Percentiles rank a stretch among this genome's conserved stretches.
phyloP scores from a whole-genome alignment of 768 basidiomycete genomes.

The Kwoniella heveanensis region DNA sequence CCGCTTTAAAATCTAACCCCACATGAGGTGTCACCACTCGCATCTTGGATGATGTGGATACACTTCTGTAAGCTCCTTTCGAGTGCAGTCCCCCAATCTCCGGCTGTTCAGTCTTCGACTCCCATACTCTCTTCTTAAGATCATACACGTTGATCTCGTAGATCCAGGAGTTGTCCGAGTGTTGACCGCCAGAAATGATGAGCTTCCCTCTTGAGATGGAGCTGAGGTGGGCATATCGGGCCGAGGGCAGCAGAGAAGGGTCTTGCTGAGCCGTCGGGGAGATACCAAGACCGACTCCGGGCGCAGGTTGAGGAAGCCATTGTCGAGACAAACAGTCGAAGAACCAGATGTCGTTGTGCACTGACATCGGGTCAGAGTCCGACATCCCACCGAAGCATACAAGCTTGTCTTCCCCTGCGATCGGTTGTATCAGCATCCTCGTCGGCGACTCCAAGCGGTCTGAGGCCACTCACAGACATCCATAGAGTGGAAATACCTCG shows the following conservation, averaged over 20 bases:
- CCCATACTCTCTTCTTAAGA: conserved; percentile 71
- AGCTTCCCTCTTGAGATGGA: conserved; percentile 80
- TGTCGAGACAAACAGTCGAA: conserved; percentile 71
- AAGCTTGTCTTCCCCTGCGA: conserved; percentile 74
- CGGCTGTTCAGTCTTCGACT: conserved; percentile 61
- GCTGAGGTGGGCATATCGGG: conserved; percentile 93
- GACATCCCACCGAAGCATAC: conserved; percentile 93
- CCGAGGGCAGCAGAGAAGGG: conserved; percentile 68
- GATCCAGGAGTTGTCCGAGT: conserved; percentile 74
- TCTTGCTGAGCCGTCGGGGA: conserved; percentile 38
- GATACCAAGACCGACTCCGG: conserved; percentile 31
- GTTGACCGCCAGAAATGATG: conserved; percentile 93
- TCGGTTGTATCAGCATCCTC: conserved; percentile 3
- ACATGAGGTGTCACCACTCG: conserved; percentile 69
- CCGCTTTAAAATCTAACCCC: conserved; percentile 58
- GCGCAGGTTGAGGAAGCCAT: conserved; percentile 67
- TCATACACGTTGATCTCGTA: conserved; percentile 92
- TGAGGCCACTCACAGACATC: conserved; percentile 64
- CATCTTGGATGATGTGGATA: conserved; percentile 75
- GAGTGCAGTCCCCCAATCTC: conserved; percentile 84
- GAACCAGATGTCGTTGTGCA: conserved; percentile 89
- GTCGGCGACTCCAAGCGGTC: neutral
- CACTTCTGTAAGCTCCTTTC: conserved; percentile 89
- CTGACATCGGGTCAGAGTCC: conserved; percentile 73
- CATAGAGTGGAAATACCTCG: conserved; percentile 93